Evolutionary conservation across 495 filamentous ascomycete genomes (phyloP).

Genomic region (Darksidea phi): DNA sequence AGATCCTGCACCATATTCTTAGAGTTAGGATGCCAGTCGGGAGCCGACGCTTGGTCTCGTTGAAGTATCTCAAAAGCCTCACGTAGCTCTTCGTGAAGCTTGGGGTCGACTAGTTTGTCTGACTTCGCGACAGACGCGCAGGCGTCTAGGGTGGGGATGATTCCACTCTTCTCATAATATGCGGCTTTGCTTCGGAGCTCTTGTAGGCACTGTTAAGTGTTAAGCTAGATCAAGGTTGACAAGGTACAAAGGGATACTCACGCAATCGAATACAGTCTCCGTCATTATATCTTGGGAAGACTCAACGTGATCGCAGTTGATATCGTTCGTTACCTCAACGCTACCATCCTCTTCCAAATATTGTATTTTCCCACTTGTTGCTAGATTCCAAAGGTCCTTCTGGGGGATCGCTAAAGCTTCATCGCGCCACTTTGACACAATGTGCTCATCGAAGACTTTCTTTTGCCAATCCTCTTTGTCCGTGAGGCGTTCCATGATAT

Average conservation of each 20-base stretch:
- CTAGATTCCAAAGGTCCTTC: slow-evolving; percentile 9
- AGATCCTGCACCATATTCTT: slow-evolving; percentile 24
- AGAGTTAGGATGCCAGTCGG: slow-evolving; percentile 28
- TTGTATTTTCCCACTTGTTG: slow-evolving; percentile 15
- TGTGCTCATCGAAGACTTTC: slow-evolving; percentile 54
- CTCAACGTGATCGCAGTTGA: background rate
- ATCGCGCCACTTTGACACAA: slow-evolving; percentile 45
- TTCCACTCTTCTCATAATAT: slow-evolving; percentile 11
- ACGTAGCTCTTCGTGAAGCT: slow-evolving; percentile 10
- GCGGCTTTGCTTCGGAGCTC: slow-evolving; percentile 23
- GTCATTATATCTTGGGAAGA: slow-evolving; percentile 9
- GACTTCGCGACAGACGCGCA: slow-evolving; percentile 21
- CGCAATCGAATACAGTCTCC: slow-evolving; percentile 17
- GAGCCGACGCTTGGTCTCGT: slow-evolving; percentile 8
- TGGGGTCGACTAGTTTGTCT: slow-evolving; percentile 7
- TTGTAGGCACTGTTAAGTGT: slow-evolving; percentile 10
- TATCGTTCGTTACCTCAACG: slow-evolving; percentile 1
- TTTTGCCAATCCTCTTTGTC: slow-evolving; percentile 54
- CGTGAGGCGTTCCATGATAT: slow-evolving; percentile 47
- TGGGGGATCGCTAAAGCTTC: slow-evolving; percentile 38
- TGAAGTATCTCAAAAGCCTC: slow-evolving; percentile 15
- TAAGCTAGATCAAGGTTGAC: background rate
- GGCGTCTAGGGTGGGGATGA: slow-evolving; percentile 27
- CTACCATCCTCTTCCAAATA: slow-evolving; percentile 10
- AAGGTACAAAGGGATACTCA: slow-evolving; percentile 1